Percentiles rank a stretch among this genome's conserved stretches.
Evolutionary conservation across 2,329 filamentous ascomycete species (phyloP).

Genomic region (Clonostachys rhizophaga): DNA sequence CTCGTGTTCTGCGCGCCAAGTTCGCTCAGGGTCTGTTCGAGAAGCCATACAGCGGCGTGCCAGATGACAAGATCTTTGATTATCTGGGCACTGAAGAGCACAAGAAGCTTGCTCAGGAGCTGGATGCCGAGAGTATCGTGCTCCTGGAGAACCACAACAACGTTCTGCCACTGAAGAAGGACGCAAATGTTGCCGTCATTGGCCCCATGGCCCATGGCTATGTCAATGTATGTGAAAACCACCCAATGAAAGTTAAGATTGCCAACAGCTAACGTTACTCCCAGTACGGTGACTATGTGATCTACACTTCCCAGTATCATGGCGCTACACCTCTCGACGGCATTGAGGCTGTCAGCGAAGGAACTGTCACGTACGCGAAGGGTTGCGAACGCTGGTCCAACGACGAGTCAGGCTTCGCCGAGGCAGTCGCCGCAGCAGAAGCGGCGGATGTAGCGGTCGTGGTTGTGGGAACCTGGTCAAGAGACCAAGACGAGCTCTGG

Average conservation of each 20-base stretch:
- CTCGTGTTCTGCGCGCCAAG: slow-evolving; percentile 61
- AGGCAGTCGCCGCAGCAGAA: slow-evolving; percentile 60
- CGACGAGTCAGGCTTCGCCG: slow-evolving; percentile 62
- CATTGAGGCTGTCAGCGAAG: slow-evolving; percentile 55
- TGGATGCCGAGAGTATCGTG: slow-evolving; percentile 61
- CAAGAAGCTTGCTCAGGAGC: slow-evolving; percentile 52
- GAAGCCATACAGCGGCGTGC: slow-evolving; percentile 57
- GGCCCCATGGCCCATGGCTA: slow-evolving; percentile 70
- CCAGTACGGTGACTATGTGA: slow-evolving; percentile 68
- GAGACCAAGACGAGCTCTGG: slow-evolving; percentile 71
- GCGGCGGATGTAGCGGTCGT: slow-evolving; percentile 69
- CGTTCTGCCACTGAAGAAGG: slow-evolving; percentile 51
- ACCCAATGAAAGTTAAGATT: background rate
- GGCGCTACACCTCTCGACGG: slow-evolving; percentile 69
- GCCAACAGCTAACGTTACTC: background rate
- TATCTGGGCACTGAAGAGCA: slow-evolving; percentile 59
- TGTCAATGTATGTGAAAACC: slow-evolving; percentile 51
- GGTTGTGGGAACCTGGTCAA: slow-evolving; percentile 70
- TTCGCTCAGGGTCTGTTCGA: slow-evolving; percentile 70
- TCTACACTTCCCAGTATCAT: slow-evolving; percentile 47
- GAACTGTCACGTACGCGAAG: slow-evolving; percentile 60
- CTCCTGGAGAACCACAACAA: slow-evolving; percentile 54
- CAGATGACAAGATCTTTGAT: slow-evolving; percentile 46
- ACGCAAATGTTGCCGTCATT: slow-evolving; percentile 67
- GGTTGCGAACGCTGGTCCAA: slow-evolving; percentile 71